A percentile compares a stretch with the other conserved stretches of the same genome.
Evolutionary conservation across 768 basidiomycete genomes (phyloP).

Genomic region (Astraeus odoratus): DNA sequence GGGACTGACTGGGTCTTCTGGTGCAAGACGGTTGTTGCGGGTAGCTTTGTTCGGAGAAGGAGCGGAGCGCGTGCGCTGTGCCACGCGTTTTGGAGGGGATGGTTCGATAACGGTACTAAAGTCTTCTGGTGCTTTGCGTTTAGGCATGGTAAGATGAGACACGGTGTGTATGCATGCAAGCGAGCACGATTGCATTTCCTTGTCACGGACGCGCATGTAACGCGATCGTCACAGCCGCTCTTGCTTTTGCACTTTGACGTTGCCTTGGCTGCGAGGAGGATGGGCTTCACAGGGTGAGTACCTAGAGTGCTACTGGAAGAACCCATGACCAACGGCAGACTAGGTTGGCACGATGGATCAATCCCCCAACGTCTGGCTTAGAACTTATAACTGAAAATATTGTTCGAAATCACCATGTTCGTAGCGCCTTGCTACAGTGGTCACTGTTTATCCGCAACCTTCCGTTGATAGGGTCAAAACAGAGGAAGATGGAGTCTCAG

Average conservation of each 20-base stretch:
- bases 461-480: conserved; percentile 42
- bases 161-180: too few relatives aligned
- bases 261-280: conserved; percentile 16
- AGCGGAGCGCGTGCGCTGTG: conserved; percentile 17
- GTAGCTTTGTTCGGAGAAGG: background rate
- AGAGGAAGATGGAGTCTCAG: conserved; percentile 64
- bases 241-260: conserved; percentile 5
- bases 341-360: conserved; percentile 76
- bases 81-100: conserved; percentile 29
- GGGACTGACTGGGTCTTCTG: background rate
- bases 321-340: conserved; percentile 3
- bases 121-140: conserved; percentile 35
- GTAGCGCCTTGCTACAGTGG: conserved; percentile 16
- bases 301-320: background rate
- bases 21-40: background rate
- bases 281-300: conserved; percentile 61
- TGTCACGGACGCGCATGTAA: conserved; percentile 9
- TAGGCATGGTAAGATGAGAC: conserved; percentile 23
- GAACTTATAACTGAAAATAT: conserved; percentile 67
- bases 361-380: conserved; percentile 69
- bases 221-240: conserved; percentile 17
- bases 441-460: conserved; percentile 10
- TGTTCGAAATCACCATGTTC: conserved; percentile 58
- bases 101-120: conserved; percentile 8
- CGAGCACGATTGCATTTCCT: background rate